Conservation (phyloP, 192 early-diverging fungal genomes). For the Chytriomyces sp. region DNA sequence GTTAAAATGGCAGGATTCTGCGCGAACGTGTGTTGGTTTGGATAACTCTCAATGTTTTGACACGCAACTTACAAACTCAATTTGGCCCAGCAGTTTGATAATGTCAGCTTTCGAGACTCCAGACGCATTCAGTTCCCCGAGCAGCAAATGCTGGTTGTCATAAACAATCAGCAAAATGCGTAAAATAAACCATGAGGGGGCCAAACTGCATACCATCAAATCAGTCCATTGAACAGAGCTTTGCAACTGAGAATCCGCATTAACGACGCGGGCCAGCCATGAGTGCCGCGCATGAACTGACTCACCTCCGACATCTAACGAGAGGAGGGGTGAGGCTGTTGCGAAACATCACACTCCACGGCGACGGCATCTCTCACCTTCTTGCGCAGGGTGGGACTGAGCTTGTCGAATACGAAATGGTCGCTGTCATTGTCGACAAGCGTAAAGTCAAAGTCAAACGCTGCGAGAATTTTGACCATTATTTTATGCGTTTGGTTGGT, state of each 20-base stretch:
- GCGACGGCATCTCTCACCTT: conserved; percentile 1
- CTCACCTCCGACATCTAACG: conserved; percentile 30
- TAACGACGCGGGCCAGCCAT: too few species aligned
- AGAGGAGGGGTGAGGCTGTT: background rate
- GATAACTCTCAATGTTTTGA: background rate
- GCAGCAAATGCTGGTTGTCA: conserved; percentile 28
- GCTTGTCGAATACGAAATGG: conserved; percentile 36
- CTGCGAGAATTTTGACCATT: conserved; percentile 30
- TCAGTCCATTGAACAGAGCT: conserved; percentile 47
- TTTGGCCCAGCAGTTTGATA: conserved; percentile 17
- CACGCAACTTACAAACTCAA: conserved; percentile 36
- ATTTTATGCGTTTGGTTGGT: background rate
- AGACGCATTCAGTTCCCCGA: conserved; percentile 33
- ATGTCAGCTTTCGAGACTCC: conserved; percentile 38
- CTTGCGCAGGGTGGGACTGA: conserved; percentile 30
- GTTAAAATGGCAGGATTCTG: conserved; percentile 31
- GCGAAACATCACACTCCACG: background rate
- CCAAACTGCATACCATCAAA: conserved; percentile 31
- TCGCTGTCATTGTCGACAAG: conserved; percentile 48
- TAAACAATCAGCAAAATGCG: background rate
- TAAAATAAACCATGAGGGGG: background rate
- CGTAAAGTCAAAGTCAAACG: conserved; percentile 51
- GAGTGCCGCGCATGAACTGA: background rate
- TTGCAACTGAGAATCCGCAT: background rate
- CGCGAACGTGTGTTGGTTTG: background rate